Evolutionary conservation across 2,329 filamentous ascomycete genomes (phyloP).

Genomic region (Scedosporium aurantiacum): DNA sequence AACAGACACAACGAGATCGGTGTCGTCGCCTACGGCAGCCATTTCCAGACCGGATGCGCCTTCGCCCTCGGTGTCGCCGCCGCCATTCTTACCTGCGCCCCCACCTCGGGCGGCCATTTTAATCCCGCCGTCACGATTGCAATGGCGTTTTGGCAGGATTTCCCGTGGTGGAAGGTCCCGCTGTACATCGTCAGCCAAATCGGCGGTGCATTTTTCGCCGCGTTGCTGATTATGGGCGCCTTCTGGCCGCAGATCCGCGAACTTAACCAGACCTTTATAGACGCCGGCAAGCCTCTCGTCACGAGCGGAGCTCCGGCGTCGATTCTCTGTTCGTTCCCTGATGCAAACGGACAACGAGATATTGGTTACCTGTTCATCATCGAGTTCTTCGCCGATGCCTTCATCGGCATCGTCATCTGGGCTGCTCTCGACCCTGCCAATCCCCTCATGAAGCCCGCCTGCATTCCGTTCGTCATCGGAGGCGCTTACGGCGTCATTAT

Average conservation of each 20-base stretch:
- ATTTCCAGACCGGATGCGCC: constrained; percentile 44
- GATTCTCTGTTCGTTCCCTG: constrained; percentile 44
- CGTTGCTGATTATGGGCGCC: constrained; percentile 41
- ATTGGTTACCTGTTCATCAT: constrained; percentile 45
- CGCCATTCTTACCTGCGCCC: constrained; percentile 44
- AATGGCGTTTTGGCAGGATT: constrained; percentile 42
- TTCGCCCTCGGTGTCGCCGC: constrained; percentile 48
- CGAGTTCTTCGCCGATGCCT: constrained; percentile 47
- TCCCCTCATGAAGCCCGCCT: constrained; percentile 37
- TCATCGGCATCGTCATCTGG: constrained; percentile 48
- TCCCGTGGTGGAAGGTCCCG: constrained; percentile 46
- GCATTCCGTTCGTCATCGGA: constrained; percentile 43
- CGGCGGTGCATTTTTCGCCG: constrained; percentile 44
- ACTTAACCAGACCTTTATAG: constrained; percentile 22
- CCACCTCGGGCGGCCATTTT: constrained; percentile 44
- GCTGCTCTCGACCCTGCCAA: constrained; percentile 46
- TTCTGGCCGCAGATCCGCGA: constrained; percentile 37
- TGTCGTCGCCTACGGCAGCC: constrained; percentile 25
- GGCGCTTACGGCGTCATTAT: constrained; percentile 41
- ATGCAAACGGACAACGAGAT: constrained; percentile 32
- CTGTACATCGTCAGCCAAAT: constrained; percentile 46
- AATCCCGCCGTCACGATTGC: constrained; percentile 38
- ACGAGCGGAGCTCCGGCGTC: constrained; percentile 37
- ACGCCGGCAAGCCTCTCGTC: constrained; percentile 19
- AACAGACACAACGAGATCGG: constrained; percentile 27